Evolutionary conservation across 1,139 yeast genomes (phyloP), one percentile per base, ranked within the genome.

Genomic region (Suhomyces panamericanus): DNA sequence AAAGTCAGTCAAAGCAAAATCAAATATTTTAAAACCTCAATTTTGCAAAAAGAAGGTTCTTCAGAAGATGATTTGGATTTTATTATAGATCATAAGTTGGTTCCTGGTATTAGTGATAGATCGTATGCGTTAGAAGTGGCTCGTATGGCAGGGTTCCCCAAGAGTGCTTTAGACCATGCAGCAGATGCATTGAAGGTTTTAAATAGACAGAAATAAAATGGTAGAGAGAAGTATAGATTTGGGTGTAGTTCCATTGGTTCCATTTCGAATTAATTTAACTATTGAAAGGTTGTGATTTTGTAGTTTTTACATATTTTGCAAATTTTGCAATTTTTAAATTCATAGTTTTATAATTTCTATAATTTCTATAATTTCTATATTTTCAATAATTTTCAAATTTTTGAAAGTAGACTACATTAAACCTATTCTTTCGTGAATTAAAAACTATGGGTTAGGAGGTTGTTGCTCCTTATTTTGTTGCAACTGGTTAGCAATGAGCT

Each of bases 61-160:
- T 10, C 27, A 4, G 54, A 50, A 1, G 48, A 44, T 11, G 39
- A 17, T 11, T 29, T 47, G 3, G 50, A 52, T 36, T 59, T 79
- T 13, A 53, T 66, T 1, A 85, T 88, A 49, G 81, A 85, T 54
- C 93, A 89, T 63, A 67, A 71, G 37, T 66, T 93, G 30, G 72
- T 69, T 35, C 78, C 78, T 2, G 99, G 99, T 0, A 79, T 93
- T 6, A 81, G 93, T 53, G 75, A 73, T 9, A 76, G 84, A 46
- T 87, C 96, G 0, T 88, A 86, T 63, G 98, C 97, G 0, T 66
- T 90, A n/a, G 82, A 81, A 47, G 89, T 90, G 8, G 98, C 97
- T 0, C 74, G 77, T 51, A 65, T 81, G 57, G 96, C 97, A 0
- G 96, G 96, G 0, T 87, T 89, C 51, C 97, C 98, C 0, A 47